Percentiles rank a stretch among this genome's conserved stretches.
Conservation (phyloP, 345 rosid species). For the Eucalyptus cloeziana region DNA sequence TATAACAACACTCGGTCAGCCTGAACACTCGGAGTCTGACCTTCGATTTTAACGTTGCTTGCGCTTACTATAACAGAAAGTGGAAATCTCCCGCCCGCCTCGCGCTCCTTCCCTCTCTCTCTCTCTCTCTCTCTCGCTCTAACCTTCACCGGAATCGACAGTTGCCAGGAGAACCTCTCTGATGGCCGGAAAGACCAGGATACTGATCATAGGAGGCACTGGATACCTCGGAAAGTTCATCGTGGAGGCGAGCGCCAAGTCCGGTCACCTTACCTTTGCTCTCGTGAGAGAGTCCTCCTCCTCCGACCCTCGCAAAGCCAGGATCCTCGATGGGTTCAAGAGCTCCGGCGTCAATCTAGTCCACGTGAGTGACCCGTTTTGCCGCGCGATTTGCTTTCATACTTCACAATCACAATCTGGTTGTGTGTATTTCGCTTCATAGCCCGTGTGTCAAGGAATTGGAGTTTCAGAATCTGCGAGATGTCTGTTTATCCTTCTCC, state of each 20-base stretch:
- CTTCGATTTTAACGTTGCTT: neutral
- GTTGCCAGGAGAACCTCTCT: neutral
- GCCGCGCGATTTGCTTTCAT: neutral
- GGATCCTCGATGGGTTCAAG: neutral
- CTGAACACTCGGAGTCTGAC: neutral
- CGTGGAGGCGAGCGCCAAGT: neutral
- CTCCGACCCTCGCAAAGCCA: neutral
- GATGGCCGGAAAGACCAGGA: neutral
- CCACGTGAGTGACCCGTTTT: neutral
- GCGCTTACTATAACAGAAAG: neutral
- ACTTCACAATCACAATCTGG: neutral
- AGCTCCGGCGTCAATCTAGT: neutral
- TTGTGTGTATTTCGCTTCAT: neutral
- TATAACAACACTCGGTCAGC: neutral
- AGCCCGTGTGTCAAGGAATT: neutral
- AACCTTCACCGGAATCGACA: neutral
- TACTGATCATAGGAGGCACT: neutral
- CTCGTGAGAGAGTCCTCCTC: neutral
- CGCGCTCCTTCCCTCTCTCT: neutral
- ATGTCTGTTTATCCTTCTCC: neutral
- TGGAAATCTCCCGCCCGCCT: neutral
- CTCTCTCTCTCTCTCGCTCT: neutral
- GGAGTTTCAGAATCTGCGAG: neutral
- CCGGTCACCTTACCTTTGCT: conserved; percentile 1
- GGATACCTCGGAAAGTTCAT: conserved; percentile 1